Conservation (phyloP, 202 grass and related monocot species). For the Panicum hallii region DNA sequence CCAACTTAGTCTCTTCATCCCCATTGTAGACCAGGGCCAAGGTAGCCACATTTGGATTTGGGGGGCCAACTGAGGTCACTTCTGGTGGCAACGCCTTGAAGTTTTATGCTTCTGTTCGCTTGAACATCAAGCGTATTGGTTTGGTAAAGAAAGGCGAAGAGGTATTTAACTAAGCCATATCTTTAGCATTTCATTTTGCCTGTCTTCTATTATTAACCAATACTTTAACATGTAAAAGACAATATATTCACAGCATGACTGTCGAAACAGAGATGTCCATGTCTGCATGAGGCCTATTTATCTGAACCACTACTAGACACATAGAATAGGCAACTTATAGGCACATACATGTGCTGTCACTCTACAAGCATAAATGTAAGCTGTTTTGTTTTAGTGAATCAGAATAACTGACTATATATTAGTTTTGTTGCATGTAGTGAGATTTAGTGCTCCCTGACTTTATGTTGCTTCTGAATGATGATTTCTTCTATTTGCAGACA, state of each 20-base stretch:
- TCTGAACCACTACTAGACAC: slow-evolving; percentile 15
- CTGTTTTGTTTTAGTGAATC: background rate
- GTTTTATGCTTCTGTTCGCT: slow-evolving; percentile 93
- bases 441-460: background rate
- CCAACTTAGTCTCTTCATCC: background rate
- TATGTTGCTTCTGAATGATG: background rate
- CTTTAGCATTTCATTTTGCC: slow-evolving; percentile 7
- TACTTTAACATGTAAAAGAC: slow-evolving; percentile 2
- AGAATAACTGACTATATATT: background rate
- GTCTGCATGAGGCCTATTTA: slow-evolving; percentile 3
- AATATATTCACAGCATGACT: slow-evolving; percentile 1
- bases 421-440: background rate
- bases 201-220: background rate
- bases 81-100: slow-evolving; percentile 94
- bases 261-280: background rate
- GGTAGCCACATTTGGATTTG: slow-evolving; percentile 91
- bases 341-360: background rate
- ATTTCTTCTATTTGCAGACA: slow-evolving; percentile 57
- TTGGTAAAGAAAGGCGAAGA: slow-evolving; percentile 96
- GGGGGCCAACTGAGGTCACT: slow-evolving; percentile 88
- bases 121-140: slow-evolving; percentile 88
- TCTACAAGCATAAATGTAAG: slow-evolving; percentile 14
- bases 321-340: background rate
- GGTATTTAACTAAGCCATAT: slow-evolving; percentile 51
- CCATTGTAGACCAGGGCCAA: slow-evolving; percentile 76